A percentile compares a stretch with the other conserved stretches of the same genome.
These are phyloP conservation scores for Moricandia arvensis DNA, from an alignment of 345 rosid species.

Conservation along the genomic window DNA sequence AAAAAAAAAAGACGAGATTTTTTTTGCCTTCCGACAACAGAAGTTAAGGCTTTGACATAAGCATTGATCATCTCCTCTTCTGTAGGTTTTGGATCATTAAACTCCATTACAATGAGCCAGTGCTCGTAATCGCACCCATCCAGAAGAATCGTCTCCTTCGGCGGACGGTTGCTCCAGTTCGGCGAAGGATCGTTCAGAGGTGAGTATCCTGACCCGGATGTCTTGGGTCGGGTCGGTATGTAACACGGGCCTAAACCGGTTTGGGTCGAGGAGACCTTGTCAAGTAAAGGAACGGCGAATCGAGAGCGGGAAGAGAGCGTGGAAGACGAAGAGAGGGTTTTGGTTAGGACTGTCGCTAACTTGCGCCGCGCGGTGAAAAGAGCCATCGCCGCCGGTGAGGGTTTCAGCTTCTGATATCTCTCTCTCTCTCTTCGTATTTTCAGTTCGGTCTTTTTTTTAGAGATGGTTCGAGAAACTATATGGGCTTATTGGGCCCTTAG, in stretches of 20 bases:
- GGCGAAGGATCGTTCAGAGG: slow-evolving; percentile 94
- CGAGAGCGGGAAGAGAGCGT: slow-evolving; percentile 51
- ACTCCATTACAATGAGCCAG: slow-evolving; percentile 97
- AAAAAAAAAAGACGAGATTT: neutral
- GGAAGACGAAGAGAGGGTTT: slow-evolving; percentile 41
- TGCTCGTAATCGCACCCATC: slow-evolving; percentile 97
- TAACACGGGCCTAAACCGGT: slow-evolving; percentile 35
- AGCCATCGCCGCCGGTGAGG: slow-evolving; percentile 59
- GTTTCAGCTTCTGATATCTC: slow-evolving; percentile 16
- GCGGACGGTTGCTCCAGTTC: slow-evolving; percentile 90
- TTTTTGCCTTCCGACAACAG: slow-evolving; percentile 68
- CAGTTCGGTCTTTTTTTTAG: too few species aligned
- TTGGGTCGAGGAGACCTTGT: slow-evolving; percentile 29
- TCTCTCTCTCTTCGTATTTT: neutral
- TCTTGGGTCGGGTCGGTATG: slow-evolving; percentile 50
- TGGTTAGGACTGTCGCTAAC: slow-evolving; percentile 43
- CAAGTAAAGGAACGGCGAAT: slow-evolving; percentile 42
- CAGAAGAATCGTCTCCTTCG: slow-evolving; percentile 85
- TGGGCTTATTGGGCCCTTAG: slow-evolving; percentile 22
- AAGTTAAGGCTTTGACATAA: slow-evolving; percentile 76
- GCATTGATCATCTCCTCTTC: slow-evolving; percentile 81
- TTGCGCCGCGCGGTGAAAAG: slow-evolving; percentile 48
- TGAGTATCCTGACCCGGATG: slow-evolving; percentile 74
- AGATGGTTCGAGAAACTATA: neutral
- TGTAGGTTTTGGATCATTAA: slow-evolving; percentile 68